A percentile compares a stretch with the other conserved stretches of the same genome.
Evolutionary conservation across 2,329 filamentous ascomycete species (phyloP).

Genomic region (Pseudonectria foliicola): DNA sequence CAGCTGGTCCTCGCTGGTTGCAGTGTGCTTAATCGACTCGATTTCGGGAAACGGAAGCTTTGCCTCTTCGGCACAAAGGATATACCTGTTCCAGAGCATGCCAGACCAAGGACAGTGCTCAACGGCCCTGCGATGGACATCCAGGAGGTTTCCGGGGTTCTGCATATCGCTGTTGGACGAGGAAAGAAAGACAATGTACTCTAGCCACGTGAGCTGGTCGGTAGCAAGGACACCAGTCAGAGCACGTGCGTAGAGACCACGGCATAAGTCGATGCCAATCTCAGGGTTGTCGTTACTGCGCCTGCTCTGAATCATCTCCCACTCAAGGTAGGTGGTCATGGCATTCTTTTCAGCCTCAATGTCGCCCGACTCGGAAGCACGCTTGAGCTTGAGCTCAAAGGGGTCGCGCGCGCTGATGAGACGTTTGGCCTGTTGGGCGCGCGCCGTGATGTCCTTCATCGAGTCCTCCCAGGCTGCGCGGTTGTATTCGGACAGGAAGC

Average conservation of each 20-base stretch:
- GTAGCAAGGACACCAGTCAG: conserved; percentile 62
- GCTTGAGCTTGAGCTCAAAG: conserved; percentile 59
- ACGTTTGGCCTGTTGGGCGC: conserved; percentile 57
- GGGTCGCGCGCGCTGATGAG: conserved; percentile 55
- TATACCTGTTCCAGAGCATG: conserved; percentile 80
- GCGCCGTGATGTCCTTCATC: conserved; percentile 61
- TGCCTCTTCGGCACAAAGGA: conserved; percentile 76
- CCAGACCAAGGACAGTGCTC: conserved; percentile 92
- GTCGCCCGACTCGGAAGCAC: conserved; percentile 50
- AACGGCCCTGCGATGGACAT: conserved; percentile 73
- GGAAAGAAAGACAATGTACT: conserved; percentile 71
- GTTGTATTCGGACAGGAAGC: conserved; percentile 66
- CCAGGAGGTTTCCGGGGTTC: conserved; percentile 45
- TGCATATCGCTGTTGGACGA: conserved; percentile 33
- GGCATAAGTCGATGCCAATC: conserved; percentile 43
- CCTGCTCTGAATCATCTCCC: conserved; percentile 64
- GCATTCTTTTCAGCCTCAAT: conserved; percentile 43
- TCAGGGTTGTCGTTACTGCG: conserved; percentile 39
- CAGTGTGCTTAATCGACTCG: conserved; percentile 84
- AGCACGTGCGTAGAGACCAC: conserved; percentile 72
- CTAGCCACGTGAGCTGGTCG: conserved; percentile 72
- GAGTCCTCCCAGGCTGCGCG: conserved; percentile 63
- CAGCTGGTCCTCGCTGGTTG: conserved; percentile 77
- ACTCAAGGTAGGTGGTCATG: conserved; percentile 69
- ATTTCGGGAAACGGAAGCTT: conserved; percentile 71